A percentile compares a stretch with the other conserved stretches of the same genome.
Evolutionary conservation across 2,329 filamentous ascomycete genomes (phyloP).

Genomic region (Lachnellula subtilissima): DNA sequence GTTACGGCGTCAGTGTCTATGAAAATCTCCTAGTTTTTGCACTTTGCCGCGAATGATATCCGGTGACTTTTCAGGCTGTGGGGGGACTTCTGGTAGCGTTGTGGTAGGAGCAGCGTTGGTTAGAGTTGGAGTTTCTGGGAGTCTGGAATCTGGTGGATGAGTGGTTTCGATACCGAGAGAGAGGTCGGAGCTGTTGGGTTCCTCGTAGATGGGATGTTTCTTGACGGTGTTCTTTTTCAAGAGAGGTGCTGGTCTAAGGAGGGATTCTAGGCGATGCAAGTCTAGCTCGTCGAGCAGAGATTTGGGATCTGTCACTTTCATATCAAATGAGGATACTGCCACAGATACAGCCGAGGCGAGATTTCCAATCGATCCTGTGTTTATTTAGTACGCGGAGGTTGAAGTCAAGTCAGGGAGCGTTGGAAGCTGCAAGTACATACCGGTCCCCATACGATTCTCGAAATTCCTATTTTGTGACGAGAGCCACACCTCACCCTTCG

Average conservation of each 20-base stretch:
- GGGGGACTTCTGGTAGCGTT: neutral
- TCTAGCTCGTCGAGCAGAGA: conserved; percentile 30
- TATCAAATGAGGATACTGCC: conserved; percentile 42
- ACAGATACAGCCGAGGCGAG: conserved; percentile 42
- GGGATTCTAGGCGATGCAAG: neutral
- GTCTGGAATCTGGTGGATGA: no score
- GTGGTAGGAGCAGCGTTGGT: no score
- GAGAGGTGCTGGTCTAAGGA: neutral
- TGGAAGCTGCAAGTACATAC: conserved; percentile 16
- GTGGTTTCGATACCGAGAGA: no score
- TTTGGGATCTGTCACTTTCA: conserved; percentile 38
- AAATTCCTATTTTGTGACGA: conserved; percentile 45
- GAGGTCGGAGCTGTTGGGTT: neutral
- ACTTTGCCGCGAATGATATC: conserved; percentile 34
- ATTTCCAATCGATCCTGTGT: conserved; percentile 39
- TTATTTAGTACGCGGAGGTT: neutral
- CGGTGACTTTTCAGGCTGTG: neutral
- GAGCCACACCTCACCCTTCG: conserved; percentile 39
- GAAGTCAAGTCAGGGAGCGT: neutral
- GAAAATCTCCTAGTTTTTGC: conserved; percentile 40
- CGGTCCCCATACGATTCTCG: conserved; percentile 41
- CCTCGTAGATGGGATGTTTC: neutral
- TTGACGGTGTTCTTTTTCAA: neutral
- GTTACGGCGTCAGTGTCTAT: conserved; percentile 41
- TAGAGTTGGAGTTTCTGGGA: no score